phyloP scores from a whole-genome alignment of 2,329 filamentous ascomycete genomes.

The Lachnellula suecica region DNA sequence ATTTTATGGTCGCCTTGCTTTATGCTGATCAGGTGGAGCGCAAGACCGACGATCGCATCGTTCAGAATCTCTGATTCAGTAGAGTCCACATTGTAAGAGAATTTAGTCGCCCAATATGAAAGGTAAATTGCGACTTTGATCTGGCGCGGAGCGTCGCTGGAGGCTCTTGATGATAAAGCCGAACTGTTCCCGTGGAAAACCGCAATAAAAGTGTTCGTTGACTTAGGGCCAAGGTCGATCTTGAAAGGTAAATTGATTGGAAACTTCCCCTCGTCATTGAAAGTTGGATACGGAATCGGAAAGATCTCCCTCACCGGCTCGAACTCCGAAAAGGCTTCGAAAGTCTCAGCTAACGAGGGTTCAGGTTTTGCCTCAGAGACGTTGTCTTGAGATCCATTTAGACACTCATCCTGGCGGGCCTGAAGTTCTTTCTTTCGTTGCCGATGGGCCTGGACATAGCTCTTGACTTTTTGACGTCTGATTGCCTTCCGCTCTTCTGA shows the following conservation, averaged over 20 bases:
- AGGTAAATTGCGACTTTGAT: constrained; percentile 14
- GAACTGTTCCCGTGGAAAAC: constrained; percentile 3
- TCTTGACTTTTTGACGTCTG: constrained; percentile 15
- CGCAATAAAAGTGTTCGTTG: constrained; percentile 13
- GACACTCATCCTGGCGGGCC: neutral
- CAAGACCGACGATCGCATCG: constrained; percentile 13
- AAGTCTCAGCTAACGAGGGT: neutral
- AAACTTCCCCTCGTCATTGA: constrained; percentile 8
- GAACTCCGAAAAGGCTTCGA: neutral
- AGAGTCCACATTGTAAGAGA: constrained; percentile 13
- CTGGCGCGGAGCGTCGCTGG: neutral
- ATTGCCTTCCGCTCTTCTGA: constrained; percentile 4
- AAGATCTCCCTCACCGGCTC: neutral
- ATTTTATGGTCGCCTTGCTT: constrained; percentile 10
- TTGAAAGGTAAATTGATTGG: constrained; percentile 13
- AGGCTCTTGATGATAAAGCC: neutral
- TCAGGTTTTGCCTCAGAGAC: neutral
- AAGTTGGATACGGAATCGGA: neutral
- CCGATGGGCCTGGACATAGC: constrained; percentile 17
- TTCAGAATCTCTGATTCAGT: constrained; percentile 11
- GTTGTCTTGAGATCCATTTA: neutral
- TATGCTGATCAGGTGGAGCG: constrained; percentile 12
- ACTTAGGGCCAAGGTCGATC: constrained; percentile 12
- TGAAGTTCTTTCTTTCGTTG: constrained; percentile 11
- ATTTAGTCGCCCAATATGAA: constrained; percentile 11